Conservation (phyloP, 1,284 basidiomycete genomes). For the Fereydounia khargensis region DNA sequence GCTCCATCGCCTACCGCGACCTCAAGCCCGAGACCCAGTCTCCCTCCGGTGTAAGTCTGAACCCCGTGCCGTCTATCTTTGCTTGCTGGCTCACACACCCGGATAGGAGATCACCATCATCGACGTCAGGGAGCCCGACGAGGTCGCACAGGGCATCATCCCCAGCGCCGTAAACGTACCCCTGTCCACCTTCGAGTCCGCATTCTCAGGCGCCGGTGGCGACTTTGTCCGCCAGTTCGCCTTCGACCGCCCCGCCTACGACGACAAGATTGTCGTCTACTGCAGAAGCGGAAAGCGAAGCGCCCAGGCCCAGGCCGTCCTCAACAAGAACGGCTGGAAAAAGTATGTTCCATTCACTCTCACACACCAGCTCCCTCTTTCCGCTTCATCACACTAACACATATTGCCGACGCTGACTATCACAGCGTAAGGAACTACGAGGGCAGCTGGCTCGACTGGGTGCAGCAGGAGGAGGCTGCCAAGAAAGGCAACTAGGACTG, state of each 20-base stretch:
- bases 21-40: constrained; percentile 77
- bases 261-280: constrained; percentile 87
- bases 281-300: constrained; percentile 88
- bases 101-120: constrained; percentile 59
- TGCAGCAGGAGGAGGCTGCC: constrained; percentile 61
- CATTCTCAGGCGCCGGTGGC: constrained; percentile 61
- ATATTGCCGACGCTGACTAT: not conserved
- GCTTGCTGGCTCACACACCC: too few species aligned
- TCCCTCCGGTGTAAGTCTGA: too few species aligned
- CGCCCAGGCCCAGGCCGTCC: constrained; percentile 77
- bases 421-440: constrained; percentile 77
- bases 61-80: too few species aligned
- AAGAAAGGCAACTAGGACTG: constrained; percentile 52
- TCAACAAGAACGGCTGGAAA: constrained; percentile 77
- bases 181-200: constrained; percentile 72
- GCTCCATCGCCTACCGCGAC: constrained; percentile 71
- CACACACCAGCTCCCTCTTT: not conserved
- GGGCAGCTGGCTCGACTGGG: constrained; percentile 92
- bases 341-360: constrained; percentile 64
- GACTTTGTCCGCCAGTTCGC: constrained; percentile 65
- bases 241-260: constrained; percentile 74
- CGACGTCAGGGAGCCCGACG: constrained; percentile 88
- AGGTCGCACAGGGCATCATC: constrained; percentile 89
- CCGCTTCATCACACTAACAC: not conserved
- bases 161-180: constrained; percentile 93